Evolutionary conservation across 306 rosid genomes (phyloP), one percentile per base, ranked within the genome.

Genomic region (Sophora flavescens): DNA sequence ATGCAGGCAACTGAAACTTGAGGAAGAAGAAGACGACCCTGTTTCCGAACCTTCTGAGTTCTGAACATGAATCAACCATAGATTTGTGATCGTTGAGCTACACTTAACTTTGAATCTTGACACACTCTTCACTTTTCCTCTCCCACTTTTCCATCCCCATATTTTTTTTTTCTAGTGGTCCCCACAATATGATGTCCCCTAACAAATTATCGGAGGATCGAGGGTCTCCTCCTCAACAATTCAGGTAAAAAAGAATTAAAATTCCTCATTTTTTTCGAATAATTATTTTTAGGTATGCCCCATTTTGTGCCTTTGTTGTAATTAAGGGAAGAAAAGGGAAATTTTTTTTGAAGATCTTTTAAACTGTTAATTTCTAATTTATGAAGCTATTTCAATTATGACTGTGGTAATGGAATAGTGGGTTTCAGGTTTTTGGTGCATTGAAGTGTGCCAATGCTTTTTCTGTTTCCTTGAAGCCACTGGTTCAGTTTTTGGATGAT

Each of bases 111-210:
- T 70, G 58, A 70, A 44, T 56, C 58, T 8, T 39, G 2, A 30
- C 54, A 52, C 48, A 60, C 75, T 67, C 81, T 75, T 79, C 72
- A 69, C 64, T 48, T n/a, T 47, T 36, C 52, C n/a, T 36, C 35
- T 10, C 26, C 15, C 70, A 45, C 22, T 58, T 67, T 33, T 11
- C 35, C 42, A 9, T 30, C n/a, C 4, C 66, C 48, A 14, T 0
- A 22, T 22, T 22, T 72, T 71, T 54, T 64, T 58, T 42, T 59
- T 18, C 53, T 50, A 12, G n/a, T 22, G 39, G 35, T 75, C 73
- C 75, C 32, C 59, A 78, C 80, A 83, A 89, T 86, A 92, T 92
- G 99, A 92, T 93, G 96, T 80, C 98, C 48, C 90, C 99, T 8
- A 78, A 90, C 67, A 83, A 83, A 52, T 82, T 68, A 47, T 81